Evolutionary conservation across 2,329 filamentous ascomycete genomes (phyloP), one percentile per base, ranked within the genome.

Genomic region (Paracoccidioides lutzii): DNA sequence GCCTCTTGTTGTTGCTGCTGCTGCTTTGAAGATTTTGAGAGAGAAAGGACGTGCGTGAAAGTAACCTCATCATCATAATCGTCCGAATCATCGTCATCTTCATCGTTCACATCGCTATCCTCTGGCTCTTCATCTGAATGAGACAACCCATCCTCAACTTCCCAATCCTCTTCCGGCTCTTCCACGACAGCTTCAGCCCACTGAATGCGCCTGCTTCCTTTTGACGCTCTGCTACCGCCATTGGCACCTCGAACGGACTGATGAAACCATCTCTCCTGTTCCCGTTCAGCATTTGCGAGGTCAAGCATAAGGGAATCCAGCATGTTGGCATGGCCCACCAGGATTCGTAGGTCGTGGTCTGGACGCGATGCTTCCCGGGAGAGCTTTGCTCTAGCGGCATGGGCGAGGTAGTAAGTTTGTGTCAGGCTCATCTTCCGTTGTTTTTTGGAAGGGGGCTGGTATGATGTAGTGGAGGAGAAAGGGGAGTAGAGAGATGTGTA

Each of bases 211-310:
- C 81, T 81, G 60, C 76, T 69, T 63, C 87, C 64, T 74, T 79
- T 1, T 15, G 51, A 45, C n/a, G 52, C 51, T 8, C 40, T 46
- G 8, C 28, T 28, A 15, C 43, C 44, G 7, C 43, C 10, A 69
- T 78, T 78, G 63, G 87, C 87, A 67, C 85, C 87, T 70, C 82
- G 84, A 73, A 96, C 88, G 59, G 89, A 93, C 72, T 90, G 86
- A 81, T 96, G 94, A 84, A 96, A 97, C 90, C 90, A 96, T 63
- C 82, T 85, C 75, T 97, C 91, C 75, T 97, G 93, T 73, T 96
- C 90, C 65, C 84, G 83, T 79, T 97, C 93, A 68, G 91, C 91
- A 58, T 95, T 88, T 73, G 90, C 87, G 58, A 98, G 87, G 64
- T 93, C 81, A 59, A 84, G 72, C 93, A 97, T 97, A 69, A 98